Conservation (phyloP, 2,329 filamentous ascomycete genomes). For the Colletotrichum limetticola region DNA sequence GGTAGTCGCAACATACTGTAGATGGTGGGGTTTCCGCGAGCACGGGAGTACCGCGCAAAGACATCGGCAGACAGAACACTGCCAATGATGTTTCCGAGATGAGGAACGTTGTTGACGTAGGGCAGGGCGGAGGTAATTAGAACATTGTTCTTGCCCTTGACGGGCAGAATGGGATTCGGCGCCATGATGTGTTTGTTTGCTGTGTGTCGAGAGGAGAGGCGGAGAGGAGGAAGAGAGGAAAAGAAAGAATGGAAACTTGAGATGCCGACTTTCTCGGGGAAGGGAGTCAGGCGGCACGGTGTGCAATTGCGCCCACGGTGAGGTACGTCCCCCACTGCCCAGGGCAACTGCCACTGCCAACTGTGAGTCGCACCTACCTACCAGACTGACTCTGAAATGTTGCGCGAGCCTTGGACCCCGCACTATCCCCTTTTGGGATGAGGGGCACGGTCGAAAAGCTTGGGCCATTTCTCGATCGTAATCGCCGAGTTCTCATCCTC, state of each 20-base stretch:
- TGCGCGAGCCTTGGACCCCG: conserved; percentile 32
- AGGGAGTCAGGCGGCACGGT: conserved; percentile 1
- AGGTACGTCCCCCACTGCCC: not conserved
- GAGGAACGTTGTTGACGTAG: conserved; percentile 79
- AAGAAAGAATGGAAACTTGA: not conserved
- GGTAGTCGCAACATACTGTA: conserved; percentile 57
- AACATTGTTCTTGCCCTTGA: conserved; percentile 83
- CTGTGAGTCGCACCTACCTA: not conserved
- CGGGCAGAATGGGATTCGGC: conserved; percentile 65
- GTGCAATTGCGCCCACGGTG: conserved; percentile 6
- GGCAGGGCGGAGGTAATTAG: conserved; percentile 92
- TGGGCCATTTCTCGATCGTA: not conserved
- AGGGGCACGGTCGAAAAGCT: conserved; percentile 25
- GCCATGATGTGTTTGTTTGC: conserved; percentile 28
- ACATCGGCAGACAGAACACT: conserved; percentile 91
- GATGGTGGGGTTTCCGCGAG: conserved; percentile 81
- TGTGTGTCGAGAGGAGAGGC: not conserved
- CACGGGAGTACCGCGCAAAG: conserved; percentile 83
- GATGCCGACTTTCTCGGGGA: not conserved
- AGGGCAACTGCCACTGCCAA: conserved; percentile 3
- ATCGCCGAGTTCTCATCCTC: not conserved
- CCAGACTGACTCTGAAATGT: conserved; percentile 3
- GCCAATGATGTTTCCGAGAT: conserved; percentile 89
- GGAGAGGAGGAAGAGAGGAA: not conserved
- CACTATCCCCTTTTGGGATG: conserved; percentile 36